Evolutionary conservation across 202 grass and related monocot species (phyloP).

Genomic region (Dendrocalamus latiflorus): DNA sequence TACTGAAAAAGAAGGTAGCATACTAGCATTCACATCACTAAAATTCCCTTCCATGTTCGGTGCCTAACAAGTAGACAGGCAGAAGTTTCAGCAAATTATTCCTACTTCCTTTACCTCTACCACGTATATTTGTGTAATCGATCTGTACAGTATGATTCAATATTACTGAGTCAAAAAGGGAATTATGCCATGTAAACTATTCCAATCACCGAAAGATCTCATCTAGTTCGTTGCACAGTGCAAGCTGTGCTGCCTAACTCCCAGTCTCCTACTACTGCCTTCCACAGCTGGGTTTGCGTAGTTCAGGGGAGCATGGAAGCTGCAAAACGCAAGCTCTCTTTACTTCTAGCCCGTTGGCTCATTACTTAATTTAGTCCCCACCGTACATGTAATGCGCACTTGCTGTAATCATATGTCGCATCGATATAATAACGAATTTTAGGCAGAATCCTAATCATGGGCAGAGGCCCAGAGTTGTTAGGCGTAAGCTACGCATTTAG

Average conservation of each 20-base stretch:
- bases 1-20: neutral
- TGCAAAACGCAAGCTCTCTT: neutral
- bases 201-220: conserved; percentile 14
- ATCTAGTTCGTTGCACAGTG: neutral
- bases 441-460: conserved; percentile 50
- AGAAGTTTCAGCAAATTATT: conserved; percentile 34
- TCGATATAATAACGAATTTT: conserved; percentile 32
- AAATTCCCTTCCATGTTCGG: conserved; percentile 12
- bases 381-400: conserved; percentile 32
- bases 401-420: conserved; percentile 37
- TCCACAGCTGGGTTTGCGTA: conserved; percentile 29
- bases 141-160: conserved; percentile 8
- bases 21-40: conserved; percentile 27
- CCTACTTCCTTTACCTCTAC: neutral
- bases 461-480: conserved; percentile 39
- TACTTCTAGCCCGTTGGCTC: conserved; percentile 1
- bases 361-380: conserved; percentile 27
- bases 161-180: conserved; percentile 26
- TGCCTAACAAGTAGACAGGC: conserved; percentile 38
- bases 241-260: neutral
- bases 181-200: conserved; percentile 20
- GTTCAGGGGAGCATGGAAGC: conserved; percentile 12
- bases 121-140: too few relatives aligned
- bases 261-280: conserved; percentile 7
- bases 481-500: conserved; percentile 28